A percentile compares a stretch with the other conserved stretches of the same genome.
phyloP scores from a whole-genome alignment of 2,329 filamentous ascomycete species.

The Fusarium sp. region DNA sequence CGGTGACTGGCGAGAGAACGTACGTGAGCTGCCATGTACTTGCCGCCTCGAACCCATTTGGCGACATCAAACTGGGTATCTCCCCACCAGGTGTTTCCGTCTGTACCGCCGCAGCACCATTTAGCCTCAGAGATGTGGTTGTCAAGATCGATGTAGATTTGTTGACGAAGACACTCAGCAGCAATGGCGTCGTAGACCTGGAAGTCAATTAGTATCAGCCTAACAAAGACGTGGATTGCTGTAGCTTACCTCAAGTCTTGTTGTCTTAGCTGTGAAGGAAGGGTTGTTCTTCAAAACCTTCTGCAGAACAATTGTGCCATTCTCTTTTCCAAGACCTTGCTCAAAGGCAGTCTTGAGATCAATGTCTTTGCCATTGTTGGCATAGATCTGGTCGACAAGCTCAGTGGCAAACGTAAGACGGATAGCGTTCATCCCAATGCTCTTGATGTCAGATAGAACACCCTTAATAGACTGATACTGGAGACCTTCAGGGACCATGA shows the following conservation, averaged over 20 bases:
- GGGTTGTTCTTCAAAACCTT: constrained; percentile 70
- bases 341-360: constrained; percentile 60
- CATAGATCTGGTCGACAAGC: constrained; percentile 71
- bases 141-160: constrained; percentile 70
- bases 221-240: rapidly evolving
- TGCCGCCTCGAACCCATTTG: constrained; percentile 71
- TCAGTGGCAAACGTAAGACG: constrained; percentile 73
- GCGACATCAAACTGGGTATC: constrained; percentile 68
- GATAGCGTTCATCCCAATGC: constrained; percentile 72
- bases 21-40: constrained; percentile 72
- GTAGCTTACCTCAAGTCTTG: constrained; percentile 60
- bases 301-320: constrained; percentile 64
- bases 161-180: constrained; percentile 64
- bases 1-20: not conserved
- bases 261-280: constrained; percentile 65
- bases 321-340: constrained; percentile 61
- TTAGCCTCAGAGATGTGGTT: constrained; percentile 70
- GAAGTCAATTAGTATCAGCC: rapidly evolving
- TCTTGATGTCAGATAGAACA: constrained; percentile 68
- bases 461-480: constrained; percentile 69
- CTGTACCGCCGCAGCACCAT: constrained; percentile 68
- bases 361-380: constrained; percentile 61
- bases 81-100: constrained; percentile 72
- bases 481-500: constrained; percentile 75
- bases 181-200: constrained; percentile 70